Evolutionary conservation across 176 grass and related monocot genomes (phyloP), one percentile per base, ranked within the genome.

Genomic region (Eremochloa ophiuroides): DNA sequence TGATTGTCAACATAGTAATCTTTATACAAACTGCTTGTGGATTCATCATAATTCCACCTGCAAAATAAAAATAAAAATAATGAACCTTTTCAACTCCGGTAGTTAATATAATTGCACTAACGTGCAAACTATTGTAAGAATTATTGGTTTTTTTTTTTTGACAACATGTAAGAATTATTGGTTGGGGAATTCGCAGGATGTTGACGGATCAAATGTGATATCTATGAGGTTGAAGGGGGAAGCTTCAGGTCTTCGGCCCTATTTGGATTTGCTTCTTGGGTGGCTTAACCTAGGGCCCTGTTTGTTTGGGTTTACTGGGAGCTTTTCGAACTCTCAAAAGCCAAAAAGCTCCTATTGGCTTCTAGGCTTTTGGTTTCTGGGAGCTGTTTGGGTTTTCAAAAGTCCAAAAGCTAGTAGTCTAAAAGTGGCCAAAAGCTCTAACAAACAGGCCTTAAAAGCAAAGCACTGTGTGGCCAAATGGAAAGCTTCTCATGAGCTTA

Each of bases 1-100:
- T 59, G 59, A 74, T 27, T 74, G 68, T 48, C n/a, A 67, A 47
- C 48, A 87, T 33, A 60, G 35, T 37, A 30, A n/a, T 82, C 62
- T 82, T 43, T 47, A 39, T 47, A 23, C 35, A 93, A 77, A 81
- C 84, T 87, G 40, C 39, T 26, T 46, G 77, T 84, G 10, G 83
- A 73, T 47, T 92, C 79, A 84, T 89, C 84, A 69, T 89, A 93
- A 10, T 84, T 84, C 91, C 91, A 89, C 78, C 91, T 93, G 75
- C 22, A 33, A 59, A 68, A 86, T 41, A 75, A 50, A 44, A 55
- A 75, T 48, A 35, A 25, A 81, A 66, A 75, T 17, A 44, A 6
- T 37, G 13, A 74, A 75, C 0, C 74, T 35, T 48, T 62, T 64
- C 25, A 38, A 33, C 7, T 31, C 3, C 6, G 4, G n/a, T 25